A percentile compares a stretch with the other conserved stretches of the same genome.
phyloP scores from a whole-genome alignment of 2,329 filamentous ascomycete genomes.

The Immersiporthe knoxdaviesiana region DNA sequence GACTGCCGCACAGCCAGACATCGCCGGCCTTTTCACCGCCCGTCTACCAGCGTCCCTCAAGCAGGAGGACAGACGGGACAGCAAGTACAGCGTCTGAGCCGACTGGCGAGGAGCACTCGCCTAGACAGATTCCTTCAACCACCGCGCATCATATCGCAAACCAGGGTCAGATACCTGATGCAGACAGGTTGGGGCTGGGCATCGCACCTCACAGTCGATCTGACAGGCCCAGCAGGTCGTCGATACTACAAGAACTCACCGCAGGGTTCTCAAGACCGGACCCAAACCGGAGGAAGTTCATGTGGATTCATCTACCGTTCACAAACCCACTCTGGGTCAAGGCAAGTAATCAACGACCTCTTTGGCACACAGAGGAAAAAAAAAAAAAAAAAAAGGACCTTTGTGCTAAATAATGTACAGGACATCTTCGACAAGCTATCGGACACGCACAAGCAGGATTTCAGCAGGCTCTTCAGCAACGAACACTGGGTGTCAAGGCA shows the following conservation, averaged over 20 bases:
- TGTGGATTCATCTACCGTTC: conserved; percentile 61
- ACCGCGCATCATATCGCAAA: neutral
- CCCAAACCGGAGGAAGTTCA: conserved; percentile 50
- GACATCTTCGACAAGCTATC: conserved; percentile 47
- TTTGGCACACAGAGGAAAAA: neutral
- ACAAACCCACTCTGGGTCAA: conserved; percentile 63
- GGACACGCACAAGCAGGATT: conserved; percentile 45
- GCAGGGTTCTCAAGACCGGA: conserved; percentile 48
- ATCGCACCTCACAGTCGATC: conserved; percentile 11
- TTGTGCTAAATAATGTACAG: conserved; percentile 13
- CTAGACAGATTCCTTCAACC: conserved; percentile 15
- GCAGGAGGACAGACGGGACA: conserved; percentile 38
- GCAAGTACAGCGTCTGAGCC: conserved; percentile 40
- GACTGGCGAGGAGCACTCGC: conserved; percentile 34
- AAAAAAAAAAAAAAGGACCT: conserved; percentile 31
- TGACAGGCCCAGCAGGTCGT: conserved; percentile 27
- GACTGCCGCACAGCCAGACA: conserved; percentile 39
- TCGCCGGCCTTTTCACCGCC: conserved; percentile 39
- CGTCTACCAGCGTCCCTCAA: conserved; percentile 37
- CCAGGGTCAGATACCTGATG: neutral
- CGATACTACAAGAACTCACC: conserved; percentile 37
- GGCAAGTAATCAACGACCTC: conserved; percentile 38
- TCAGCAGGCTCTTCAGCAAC: conserved; percentile 44
- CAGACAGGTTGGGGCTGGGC: conserved; percentile 12
- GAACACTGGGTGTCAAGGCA: conserved; percentile 47